Conservation (phyloP, 2,329 filamentous ascomycete species). For the Aspergillus sojae region DNA sequence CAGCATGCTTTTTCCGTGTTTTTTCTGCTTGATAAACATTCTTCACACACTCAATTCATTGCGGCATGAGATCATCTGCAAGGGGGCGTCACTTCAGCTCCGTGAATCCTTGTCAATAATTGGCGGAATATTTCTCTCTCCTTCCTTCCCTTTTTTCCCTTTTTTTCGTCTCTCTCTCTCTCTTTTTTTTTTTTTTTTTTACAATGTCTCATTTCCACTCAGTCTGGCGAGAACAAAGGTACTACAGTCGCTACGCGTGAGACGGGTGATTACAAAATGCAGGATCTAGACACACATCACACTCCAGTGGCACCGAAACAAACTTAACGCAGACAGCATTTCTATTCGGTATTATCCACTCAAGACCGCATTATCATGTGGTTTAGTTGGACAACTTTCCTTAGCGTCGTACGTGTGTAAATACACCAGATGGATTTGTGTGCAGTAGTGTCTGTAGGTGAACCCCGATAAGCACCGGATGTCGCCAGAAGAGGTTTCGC, state of each 20-base stretch:
- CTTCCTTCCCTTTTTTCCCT: neutral
- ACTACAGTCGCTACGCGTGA: neutral
- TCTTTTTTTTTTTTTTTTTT: neutral
- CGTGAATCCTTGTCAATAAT: neutral
- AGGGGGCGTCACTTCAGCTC: constrained; percentile 7
- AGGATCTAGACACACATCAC: neutral
- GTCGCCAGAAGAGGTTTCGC: neutral
- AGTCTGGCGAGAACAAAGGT: neutral
- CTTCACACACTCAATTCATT: neutral
- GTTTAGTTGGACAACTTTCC: neutral
- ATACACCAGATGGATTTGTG: neutral
- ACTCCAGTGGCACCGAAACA: neutral
- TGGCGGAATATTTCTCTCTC: neutral
- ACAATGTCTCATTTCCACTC: neutral
- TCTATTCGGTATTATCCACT: neutral
- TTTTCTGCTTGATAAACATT: neutral
- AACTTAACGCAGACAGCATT: neutral
- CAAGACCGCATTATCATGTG: neutral
- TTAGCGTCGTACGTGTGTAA: neutral
- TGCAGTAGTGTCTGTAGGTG: neutral
- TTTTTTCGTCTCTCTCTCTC: neutral
- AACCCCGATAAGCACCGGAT: neutral
- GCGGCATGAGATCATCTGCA: neutral
- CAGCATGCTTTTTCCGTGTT: neutral
- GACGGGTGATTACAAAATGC: neutral